These are phyloP conservation scores for Hordeum marinum DNA, from an alignment of 176 grass and related monocot genomes.

Conservation along the genomic window DNA sequence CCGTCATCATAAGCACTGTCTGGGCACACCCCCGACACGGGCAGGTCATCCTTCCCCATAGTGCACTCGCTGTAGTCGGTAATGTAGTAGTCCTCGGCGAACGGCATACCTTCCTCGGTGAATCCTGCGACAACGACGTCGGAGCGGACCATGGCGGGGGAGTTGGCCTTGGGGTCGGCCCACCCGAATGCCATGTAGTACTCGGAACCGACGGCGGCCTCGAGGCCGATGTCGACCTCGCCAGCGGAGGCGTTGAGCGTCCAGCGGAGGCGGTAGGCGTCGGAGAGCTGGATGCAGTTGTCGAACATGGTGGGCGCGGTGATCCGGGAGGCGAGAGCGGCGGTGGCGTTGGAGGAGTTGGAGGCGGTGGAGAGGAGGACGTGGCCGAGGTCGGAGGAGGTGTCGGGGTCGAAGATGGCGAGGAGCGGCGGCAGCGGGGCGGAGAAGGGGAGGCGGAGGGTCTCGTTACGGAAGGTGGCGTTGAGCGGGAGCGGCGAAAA, in stretches of 20 bases:
- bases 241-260: slow-evolving; percentile 57
- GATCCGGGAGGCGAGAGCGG: neutral
- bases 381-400: slow-evolving; percentile 89
- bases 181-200: slow-evolving; percentile 99
- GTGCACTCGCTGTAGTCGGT: slow-evolving; percentile 75
- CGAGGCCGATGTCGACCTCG: slow-evolving; percentile 80
- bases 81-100: slow-evolving; percentile 94
- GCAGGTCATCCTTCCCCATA: slow-evolving; percentile 49
- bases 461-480: slow-evolving; percentile 58
- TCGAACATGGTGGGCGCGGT: slow-evolving; percentile 77
- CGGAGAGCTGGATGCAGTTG: slow-evolving; percentile 67
- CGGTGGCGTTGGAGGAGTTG: slow-evolving; percentile 30
- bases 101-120: slow-evolving; percentile 80
- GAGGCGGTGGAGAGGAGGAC: slow-evolving; percentile 53
- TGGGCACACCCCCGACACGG: slow-evolving; percentile 69
- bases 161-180: slow-evolving; percentile 59
- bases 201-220: slow-evolving; percentile 68
- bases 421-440: slow-evolving; percentile 59
- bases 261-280: slow-evolving; percentile 80
- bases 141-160: slow-evolving; percentile 67
- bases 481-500: slow-evolving; percentile 65
- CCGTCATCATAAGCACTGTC: slow-evolving; percentile 71
- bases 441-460: slow-evolving; percentile 39
- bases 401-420: slow-evolving; percentile 77
- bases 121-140: slow-evolving; percentile 74